Percentiles rank a stretch among this genome's conserved stretches.
These are phyloP conservation scores for Leccinum ochraceum DNA, from an alignment of 768 basidiomycete genomes.

Conservation along the genomic window DNA sequence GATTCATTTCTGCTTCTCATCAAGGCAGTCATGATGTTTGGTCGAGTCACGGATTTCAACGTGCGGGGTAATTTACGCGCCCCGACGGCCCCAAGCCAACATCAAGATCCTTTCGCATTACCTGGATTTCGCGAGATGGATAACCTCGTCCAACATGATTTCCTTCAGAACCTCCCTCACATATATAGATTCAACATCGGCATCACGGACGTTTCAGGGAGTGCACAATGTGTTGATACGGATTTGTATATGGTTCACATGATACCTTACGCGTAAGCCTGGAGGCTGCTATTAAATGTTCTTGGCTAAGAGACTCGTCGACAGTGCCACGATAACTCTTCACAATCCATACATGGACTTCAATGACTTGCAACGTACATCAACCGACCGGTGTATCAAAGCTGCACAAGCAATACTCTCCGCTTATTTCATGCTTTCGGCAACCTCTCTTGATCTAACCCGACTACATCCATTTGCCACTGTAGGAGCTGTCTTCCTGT, in stretches of 20 bases:
- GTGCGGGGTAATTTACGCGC: conserved; percentile 72
- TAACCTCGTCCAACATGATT: conserved; percentile 62
- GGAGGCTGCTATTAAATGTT: conserved; percentile 5
- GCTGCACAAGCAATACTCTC: conserved; percentile 73
- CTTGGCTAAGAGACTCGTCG: conserved; percentile 13
- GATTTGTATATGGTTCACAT: conserved; percentile 88
- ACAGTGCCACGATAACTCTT: conserved; percentile 82
- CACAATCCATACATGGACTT: conserved; percentile 86
- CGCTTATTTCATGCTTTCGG: conserved; percentile 76
- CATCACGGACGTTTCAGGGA: conserved; percentile 59
- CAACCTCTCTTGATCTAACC: conserved; percentile 79
- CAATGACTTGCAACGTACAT: conserved; percentile 59
- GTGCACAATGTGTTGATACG: conserved; percentile 63
- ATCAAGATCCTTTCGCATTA: conserved; percentile 68
- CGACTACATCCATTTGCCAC: conserved; percentile 81
- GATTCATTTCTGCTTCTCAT: conserved; percentile 81
- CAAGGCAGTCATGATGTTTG: conserved; percentile 84
- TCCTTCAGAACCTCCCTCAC: conserved; percentile 70
- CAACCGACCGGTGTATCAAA: conserved; percentile 70
- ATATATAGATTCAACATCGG: conserved; percentile 63
- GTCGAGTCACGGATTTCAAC: conserved; percentile 82
- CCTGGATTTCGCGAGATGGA: conserved; percentile 73
- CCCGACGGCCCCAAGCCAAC: conserved; percentile 65
- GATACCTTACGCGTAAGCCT: conserved; percentile 76
- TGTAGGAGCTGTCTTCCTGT: conserved; percentile 44